Evolutionary conservation across 176 grass and related monocot species (phyloP), one percentile per base, ranked within the genome.

Genomic region (Musa troglodytarum): DNA sequence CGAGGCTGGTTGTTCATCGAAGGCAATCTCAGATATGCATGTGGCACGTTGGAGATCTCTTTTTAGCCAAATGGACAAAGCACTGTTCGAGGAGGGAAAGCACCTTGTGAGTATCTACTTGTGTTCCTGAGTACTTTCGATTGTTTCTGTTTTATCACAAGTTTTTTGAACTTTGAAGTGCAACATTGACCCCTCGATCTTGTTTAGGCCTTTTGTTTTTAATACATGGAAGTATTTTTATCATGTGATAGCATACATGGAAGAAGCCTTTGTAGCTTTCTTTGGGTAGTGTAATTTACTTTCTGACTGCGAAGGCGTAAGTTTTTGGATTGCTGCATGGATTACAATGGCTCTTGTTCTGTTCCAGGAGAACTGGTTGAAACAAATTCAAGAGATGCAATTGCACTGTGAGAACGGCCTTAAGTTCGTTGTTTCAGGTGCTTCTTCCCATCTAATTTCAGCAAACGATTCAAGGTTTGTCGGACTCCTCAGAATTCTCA

Each of bases 351-450:
- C 11, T 26, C 25, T 22, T 28, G 1, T 21, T 73, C 26, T 78
- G 68, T 79, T 75, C 54, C 85, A 99, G 96, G 96, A 94, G 71
- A 89, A 82, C 24, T 89, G 91, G 81, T 89, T 99, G 83, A 94
- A 83, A 78, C 88, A 99, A 85, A 91, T 99, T 34, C 88, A 94
- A 80, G 88, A 91, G 86, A 99, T 99, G 91, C 79, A 85, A 76
- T 25, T 63, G 66, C 92, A 85, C 64, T 94, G 96, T 76, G 91
- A 99, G 52, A 88, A 88, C 79, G 96, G 96, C 29, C 68, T 99
- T 19, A 88, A 87, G 66, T 86, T 87, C 79, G 83, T 81, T 68
- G 28, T 70, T 64, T 70, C 74, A 14, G 84, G 87, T 53, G 81
- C 64, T 74, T 71, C 87, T 16, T 21, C 79, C 64, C 82, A 75